Conservation (phyloP, 345 rosid species). For the Eucalyptus curtisii region DNA sequence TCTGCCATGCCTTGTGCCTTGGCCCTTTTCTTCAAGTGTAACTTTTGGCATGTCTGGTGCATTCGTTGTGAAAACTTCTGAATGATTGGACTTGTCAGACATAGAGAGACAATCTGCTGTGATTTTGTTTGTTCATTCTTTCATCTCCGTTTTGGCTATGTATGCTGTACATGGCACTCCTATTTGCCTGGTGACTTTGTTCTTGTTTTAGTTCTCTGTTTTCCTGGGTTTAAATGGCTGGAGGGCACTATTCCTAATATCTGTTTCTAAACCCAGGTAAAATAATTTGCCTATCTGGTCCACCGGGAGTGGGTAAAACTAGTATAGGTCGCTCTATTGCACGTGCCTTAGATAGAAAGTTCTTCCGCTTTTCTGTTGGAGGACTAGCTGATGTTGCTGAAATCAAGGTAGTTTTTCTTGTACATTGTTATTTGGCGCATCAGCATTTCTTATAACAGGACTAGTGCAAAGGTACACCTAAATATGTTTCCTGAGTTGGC, state of each 20-base stretch:
- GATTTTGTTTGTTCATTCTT: not conserved
- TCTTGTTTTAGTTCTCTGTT: not conserved
- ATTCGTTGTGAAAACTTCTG: not conserved
- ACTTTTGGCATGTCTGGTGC: not conserved
- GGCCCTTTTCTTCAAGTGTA: not conserved
- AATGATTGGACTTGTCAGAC: not conserved
- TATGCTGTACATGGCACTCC: not conserved
- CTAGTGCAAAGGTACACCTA: not conserved
- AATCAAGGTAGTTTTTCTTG: constrained; percentile 61
- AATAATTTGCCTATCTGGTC: constrained; percentile 97
- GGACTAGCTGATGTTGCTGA: constrained; percentile 98
- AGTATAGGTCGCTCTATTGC: constrained; percentile 99
- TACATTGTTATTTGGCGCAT: not conserved
- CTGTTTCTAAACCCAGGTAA: constrained; percentile 47
- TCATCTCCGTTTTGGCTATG: not conserved
- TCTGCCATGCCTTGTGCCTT: not conserved
- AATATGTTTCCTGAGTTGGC: not conserved
- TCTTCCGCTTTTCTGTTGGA: constrained; percentile 97
- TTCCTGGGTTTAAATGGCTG: not conserved
- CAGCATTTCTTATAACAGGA: not conserved
- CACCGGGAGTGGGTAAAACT: constrained; percentile 99
- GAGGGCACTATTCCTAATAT: not conserved
- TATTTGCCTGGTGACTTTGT: not conserved
- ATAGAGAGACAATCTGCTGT: not conserved
- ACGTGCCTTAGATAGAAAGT: constrained; percentile 86